A percentile compares a stretch with the other conserved stretches of the same genome.
phyloP scores from a whole-genome alignment of 2,329 filamentous ascomycete genomes.

The Scedosporium boydii region DNA sequence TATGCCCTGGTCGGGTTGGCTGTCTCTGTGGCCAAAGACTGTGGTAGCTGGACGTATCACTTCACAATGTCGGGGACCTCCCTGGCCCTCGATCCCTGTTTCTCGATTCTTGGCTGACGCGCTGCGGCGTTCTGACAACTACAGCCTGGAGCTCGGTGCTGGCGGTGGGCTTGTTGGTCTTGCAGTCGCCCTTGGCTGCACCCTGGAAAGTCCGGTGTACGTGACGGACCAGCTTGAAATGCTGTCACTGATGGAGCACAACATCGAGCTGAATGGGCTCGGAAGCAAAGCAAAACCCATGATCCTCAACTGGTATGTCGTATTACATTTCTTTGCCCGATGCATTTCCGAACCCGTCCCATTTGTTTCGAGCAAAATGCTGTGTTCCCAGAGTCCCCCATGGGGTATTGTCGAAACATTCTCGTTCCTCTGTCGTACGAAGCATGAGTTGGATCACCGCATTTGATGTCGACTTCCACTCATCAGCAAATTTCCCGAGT shows the following conservation, averaged over 20 bases:
- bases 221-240: constrained; percentile 86
- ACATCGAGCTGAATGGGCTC: constrained; percentile 73
- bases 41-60: too few relatives aligned
- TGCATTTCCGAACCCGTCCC: background rate
- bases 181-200: constrained; percentile 47
- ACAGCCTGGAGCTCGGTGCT: constrained; percentile 80
- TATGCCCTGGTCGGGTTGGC: too few relatives aligned
- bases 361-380: background rate
- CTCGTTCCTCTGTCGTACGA: background rate
- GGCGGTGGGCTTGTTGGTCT: constrained; percentile 80
- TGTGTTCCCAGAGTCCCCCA: background rate
- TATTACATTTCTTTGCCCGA: too few relatives aligned
- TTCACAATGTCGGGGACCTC: too few relatives aligned
- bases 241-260: constrained; percentile 75
- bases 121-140: constrained; percentile 7
- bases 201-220: constrained; percentile 40
- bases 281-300: constrained; percentile 51
- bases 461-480: background rate
- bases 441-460: background rate
- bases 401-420: background rate
- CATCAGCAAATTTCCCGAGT: background rate
- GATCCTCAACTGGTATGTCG: constrained; percentile 69
- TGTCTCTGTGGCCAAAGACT: too few relatives aligned
- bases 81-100: background rate
- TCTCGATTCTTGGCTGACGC: constrained; percentile 6